Percentiles rank a stretch among this genome's conserved stretches.
These are phyloP conservation scores for Angophora floribunda DNA, from an alignment of 345 rosid species.

Conservation along the genomic window DNA sequence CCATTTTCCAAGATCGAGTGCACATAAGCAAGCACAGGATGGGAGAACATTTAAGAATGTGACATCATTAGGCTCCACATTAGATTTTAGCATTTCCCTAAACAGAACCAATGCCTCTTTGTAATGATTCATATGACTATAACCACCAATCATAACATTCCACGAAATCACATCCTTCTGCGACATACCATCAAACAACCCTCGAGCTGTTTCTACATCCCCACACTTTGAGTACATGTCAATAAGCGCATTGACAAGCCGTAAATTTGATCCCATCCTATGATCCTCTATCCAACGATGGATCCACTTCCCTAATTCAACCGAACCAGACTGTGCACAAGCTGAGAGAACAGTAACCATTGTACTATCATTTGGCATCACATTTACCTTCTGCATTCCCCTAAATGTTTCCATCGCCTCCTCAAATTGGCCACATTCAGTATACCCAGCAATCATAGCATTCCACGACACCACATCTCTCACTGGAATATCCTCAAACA, in stretches of 20 bases:
- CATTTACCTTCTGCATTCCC: slow-evolving; percentile 31
- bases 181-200: slow-evolving; percentile 28
- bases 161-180: slow-evolving; percentile 48
- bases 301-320: slow-evolving; percentile 43
- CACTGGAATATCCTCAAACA: slow-evolving; percentile 3
- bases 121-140: slow-evolving; percentile 23
- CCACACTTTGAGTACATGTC: slow-evolving; percentile 68
- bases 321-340: slow-evolving; percentile 48
- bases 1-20: slow-evolving; percentile 59
- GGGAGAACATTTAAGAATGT: slow-evolving; percentile 45
- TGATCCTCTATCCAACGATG: slow-evolving; percentile 32
- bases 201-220: slow-evolving; percentile 22
- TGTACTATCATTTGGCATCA: slow-evolving; percentile 50
- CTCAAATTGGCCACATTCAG: slow-evolving; percentile 24
- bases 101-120: slow-evolving; percentile 49
- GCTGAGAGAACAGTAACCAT: slow-evolving; percentile 56
- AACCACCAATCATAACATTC: slow-evolving; percentile 64
- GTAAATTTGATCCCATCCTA: slow-evolving; percentile 29
- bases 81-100: slow-evolving; percentile 32
- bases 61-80: slow-evolving; percentile 41
- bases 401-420: slow-evolving; percentile 44
- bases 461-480: slow-evolving; percentile 36
- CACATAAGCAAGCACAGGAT: slow-evolving; percentile 56
- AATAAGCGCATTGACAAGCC: slow-evolving; percentile 46
- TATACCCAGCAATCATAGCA: slow-evolving; percentile 46